Percentiles rank a stretch among this genome's conserved stretches.
Evolutionary conservation across 2,329 filamentous ascomycete genomes (phyloP).

Genomic region (Neopestalotiopsis clavispora): DNA sequence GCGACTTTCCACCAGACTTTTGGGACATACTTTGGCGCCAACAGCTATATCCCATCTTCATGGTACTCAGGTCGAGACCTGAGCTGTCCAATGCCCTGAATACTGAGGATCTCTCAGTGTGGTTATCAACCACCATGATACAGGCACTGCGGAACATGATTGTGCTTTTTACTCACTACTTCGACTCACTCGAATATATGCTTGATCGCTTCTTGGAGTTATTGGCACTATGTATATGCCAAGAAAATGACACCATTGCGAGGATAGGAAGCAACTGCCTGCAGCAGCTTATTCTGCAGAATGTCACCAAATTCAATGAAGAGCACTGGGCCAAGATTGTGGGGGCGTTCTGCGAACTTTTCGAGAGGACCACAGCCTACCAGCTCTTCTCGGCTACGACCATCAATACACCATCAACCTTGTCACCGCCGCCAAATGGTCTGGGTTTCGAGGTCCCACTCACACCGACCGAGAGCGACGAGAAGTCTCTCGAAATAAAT

Average conservation of each 20-base stretch:
- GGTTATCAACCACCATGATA: conserved; percentile 99
- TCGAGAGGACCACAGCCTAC: conserved; percentile 91
- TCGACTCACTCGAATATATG: conserved; percentile 96
- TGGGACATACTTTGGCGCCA: conserved; percentile 99
- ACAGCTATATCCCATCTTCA: conserved; percentile 96
- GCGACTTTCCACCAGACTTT: conserved; percentile 90
- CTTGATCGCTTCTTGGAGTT: conserved; percentile 95
- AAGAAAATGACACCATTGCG: conserved; percentile 98
- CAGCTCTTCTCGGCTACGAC: conserved; percentile 89
- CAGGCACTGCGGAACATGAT: conserved; percentile 99
- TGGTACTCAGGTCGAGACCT: conserved; percentile 93
- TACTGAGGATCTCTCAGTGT: conserved; percentile 96
- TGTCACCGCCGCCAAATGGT: conserved; percentile 58
- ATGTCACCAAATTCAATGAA: conserved; percentile 86
- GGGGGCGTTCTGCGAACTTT: conserved; percentile 92
- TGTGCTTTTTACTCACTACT: conserved; percentile 97
- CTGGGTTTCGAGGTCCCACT: conserved; percentile 53
- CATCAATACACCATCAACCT: conserved; percentile 55
- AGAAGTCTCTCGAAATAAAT: conserved; percentile 67
- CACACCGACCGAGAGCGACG: conserved; percentile 51
- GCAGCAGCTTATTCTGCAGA: conserved; percentile 94
- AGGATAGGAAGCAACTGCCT: conserved; percentile 98
- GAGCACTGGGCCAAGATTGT: conserved; percentile 96
- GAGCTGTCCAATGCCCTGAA: conserved; percentile 96
- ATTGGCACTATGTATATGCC: conserved; percentile 93